phyloP scores from a whole-genome alignment of 805 yeast species.

The Saccharomycopsis sp. region DNA sequence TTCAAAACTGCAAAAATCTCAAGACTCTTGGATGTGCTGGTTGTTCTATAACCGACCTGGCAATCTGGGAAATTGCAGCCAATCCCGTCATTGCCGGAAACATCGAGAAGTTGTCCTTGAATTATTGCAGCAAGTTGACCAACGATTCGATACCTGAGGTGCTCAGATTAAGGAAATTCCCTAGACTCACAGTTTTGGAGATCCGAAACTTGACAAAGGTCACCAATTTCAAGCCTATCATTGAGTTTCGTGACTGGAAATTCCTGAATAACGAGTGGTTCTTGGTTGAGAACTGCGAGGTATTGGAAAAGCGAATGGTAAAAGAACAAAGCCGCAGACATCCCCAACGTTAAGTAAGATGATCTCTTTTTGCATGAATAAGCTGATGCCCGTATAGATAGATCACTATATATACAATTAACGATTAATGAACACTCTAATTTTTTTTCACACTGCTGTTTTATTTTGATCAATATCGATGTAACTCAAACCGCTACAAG shows the following conservation, averaged over 20 bases:
- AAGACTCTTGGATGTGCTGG: slow-evolving; percentile 86
- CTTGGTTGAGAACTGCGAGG: slow-evolving; percentile 74
- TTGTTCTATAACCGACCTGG: slow-evolving; percentile 67
- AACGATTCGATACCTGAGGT: slow-evolving; percentile 52
- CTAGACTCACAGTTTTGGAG: slow-evolving; percentile 66
- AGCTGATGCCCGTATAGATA: slow-evolving; percentile 32
- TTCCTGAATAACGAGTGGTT: slow-evolving; percentile 41
- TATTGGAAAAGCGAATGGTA: slow-evolving; percentile 50
- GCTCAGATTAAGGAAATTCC: slow-evolving; percentile 40
- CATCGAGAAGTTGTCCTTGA: slow-evolving; percentile 64
- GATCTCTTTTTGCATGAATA: too few species aligned
- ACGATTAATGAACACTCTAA: background rate
- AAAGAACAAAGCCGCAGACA: slow-evolving; percentile 45
- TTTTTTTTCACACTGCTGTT: too few species aligned
- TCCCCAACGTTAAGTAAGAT: slow-evolving; percentile 33
- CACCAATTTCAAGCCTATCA: slow-evolving; percentile 54
- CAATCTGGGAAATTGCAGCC: slow-evolving; percentile 73
- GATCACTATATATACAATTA: background rate
- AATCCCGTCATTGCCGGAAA: slow-evolving; percentile 28
- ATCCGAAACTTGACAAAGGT: slow-evolving; percentile 55
- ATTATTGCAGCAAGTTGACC: slow-evolving; percentile 56
- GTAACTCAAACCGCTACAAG: background rate
- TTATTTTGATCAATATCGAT: too few species aligned
- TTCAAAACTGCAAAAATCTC: slow-evolving; percentile 45
- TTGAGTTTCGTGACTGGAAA: slow-evolving; percentile 57